These are phyloP conservation scores for Schoenoplectus triqueter DNA, from an alignment of 202 grass and related monocot genomes.

Conservation along the genomic window DNA sequence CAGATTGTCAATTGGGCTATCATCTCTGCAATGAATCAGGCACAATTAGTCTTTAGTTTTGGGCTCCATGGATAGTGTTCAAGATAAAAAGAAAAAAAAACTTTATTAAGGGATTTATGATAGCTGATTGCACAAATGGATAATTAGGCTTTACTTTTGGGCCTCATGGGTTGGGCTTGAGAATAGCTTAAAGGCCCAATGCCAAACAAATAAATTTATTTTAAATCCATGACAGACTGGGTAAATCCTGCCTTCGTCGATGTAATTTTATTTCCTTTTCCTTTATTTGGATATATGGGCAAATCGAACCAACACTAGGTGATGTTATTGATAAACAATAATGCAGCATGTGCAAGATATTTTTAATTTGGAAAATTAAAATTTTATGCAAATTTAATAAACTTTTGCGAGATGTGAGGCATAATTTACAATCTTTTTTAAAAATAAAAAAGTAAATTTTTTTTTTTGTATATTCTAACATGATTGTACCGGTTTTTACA, in stretches of 20 bases:
- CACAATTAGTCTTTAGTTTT: background rate
- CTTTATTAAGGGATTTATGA: background rate
- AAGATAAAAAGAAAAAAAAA: background rate
- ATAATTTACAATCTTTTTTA: constrained; percentile 37
- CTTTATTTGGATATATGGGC: background rate
- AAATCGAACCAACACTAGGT: background rate
- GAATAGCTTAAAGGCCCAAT: background rate
- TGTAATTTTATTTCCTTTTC: background rate
- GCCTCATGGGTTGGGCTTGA: background rate
- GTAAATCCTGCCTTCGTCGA: background rate
- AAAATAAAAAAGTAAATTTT: too few relatives aligned
- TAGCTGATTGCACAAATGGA: background rate
- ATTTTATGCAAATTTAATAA: constrained; percentile 19
- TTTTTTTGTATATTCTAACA: too few relatives aligned
- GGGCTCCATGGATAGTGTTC: background rate
- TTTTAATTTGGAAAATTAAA: background rate
- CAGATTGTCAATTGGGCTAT: constrained; percentile 16
- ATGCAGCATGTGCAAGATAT: too few relatives aligned
- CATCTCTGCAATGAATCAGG: constrained; percentile 12
- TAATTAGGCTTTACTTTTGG: background rate
- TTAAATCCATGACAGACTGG: too few relatives aligned
- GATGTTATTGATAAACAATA: too few relatives aligned
- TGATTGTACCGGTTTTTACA: too few relatives aligned
- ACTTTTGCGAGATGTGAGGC: background rate
- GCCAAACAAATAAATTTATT: background rate